phyloP scores from a whole-genome alignment of 116 monocot genomes.

The Trichopus zeylanicus region DNA sequence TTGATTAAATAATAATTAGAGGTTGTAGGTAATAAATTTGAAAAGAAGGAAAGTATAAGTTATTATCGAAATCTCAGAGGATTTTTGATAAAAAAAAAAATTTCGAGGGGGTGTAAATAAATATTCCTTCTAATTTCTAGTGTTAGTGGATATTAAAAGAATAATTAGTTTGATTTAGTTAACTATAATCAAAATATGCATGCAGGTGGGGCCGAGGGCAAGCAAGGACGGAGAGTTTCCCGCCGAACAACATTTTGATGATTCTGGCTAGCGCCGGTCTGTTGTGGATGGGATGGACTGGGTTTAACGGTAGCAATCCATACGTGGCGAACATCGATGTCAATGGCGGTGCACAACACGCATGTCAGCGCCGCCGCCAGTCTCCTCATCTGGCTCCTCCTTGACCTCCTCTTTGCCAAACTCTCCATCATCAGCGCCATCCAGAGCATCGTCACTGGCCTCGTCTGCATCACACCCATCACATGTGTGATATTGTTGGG shows the following conservation, averaged over 20 bases:
- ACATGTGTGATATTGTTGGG: slow-evolving; percentile 9
- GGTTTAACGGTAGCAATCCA: slow-evolving; percentile 33
- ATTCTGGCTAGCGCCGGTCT: slow-evolving; percentile 20
- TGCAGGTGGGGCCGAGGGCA: slow-evolving; percentile 11
- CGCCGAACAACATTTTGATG: slow-evolving; percentile 20
- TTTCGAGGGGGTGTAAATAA: no score
- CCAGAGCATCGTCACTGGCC: slow-evolving; percentile 65
- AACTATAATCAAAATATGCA: no score
- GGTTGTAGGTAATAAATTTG: no score
- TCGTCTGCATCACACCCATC: slow-evolving; percentile 59
- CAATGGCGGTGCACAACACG: slow-evolving; percentile 35
- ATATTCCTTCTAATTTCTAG: no score
- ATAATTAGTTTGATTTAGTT: no score
- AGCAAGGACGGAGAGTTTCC: slow-evolving; percentile 21
- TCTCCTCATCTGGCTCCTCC: no score
- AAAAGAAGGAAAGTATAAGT: no score
- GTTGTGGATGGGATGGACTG: slow-evolving; percentile 41
- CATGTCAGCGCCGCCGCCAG: slow-evolving; percentile 38
- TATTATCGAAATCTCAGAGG: no score
- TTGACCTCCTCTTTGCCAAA: slow-evolving; percentile 47
- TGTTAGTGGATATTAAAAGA: no score
- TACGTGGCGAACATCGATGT: slow-evolving; percentile 21
- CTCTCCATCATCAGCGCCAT: slow-evolving; percentile 57
- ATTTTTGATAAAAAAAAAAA: no score
- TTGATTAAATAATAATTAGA: no score